These are phyloP conservation scores for Aspergillaceae sp. DNA, from an alignment of 2,329 filamentous ascomycete species.

Conservation along the genomic window DNA sequence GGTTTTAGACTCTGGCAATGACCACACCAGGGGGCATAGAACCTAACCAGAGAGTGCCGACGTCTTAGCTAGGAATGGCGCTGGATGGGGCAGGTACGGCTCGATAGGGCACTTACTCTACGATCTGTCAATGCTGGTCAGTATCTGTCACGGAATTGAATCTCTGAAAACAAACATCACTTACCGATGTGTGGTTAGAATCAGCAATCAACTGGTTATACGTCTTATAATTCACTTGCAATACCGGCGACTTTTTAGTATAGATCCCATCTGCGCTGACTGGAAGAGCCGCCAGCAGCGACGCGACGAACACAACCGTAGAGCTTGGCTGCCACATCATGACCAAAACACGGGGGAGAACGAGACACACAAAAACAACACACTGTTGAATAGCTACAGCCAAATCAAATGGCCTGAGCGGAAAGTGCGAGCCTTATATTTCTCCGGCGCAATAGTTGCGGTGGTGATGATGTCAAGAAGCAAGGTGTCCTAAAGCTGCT, in stretches of 20 bases:
- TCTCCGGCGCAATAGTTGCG: no score
- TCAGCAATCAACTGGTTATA: slow-evolving; percentile 77
- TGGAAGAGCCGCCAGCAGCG: slow-evolving; percentile 58
- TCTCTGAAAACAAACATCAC: slow-evolving; percentile 19
- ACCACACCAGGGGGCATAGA: slow-evolving; percentile 96
- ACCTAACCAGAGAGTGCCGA: slow-evolving; percentile 44
- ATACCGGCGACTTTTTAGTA: slow-evolving; percentile 73
- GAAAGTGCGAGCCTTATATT: no score
- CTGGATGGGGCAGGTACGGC: no score
- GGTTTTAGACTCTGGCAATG: slow-evolving; percentile 96
- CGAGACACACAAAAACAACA: not conserved
- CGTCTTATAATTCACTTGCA: slow-evolving; percentile 69
- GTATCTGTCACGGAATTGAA: slow-evolving; percentile 1
- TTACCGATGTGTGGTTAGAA: slow-evolving; percentile 85
- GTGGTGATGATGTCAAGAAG: no score
- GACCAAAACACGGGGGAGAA: slow-evolving; percentile 3
- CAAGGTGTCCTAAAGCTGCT: no score
- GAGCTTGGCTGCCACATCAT: slow-evolving; percentile 35
- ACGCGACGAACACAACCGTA: slow-evolving; percentile 43
- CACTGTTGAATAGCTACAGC: not conserved
- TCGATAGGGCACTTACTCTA: slow-evolving; percentile 38
- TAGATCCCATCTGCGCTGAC: slow-evolving; percentile 67
- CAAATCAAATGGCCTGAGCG: not conserved
- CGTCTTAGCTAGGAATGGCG: no score
- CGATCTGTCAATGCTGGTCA: slow-evolving; percentile 33